Evolutionary conservation across 768 basidiomycete species (phyloP).

Genomic region (Artomyces pyxidatus): DNA sequence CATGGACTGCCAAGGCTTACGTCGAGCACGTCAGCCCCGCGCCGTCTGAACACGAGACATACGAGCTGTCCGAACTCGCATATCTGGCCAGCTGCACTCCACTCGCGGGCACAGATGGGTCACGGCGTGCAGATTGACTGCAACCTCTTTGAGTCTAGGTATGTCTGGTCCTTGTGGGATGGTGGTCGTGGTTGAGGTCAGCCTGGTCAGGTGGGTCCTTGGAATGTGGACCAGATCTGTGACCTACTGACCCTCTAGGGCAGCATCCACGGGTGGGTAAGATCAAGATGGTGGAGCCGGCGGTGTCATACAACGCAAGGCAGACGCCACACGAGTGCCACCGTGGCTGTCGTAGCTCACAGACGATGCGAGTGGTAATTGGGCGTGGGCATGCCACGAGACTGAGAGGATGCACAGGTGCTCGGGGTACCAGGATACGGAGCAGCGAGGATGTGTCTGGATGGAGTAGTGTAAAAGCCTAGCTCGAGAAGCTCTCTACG

Average conservation of each 20-base stretch:
- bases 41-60: no score
- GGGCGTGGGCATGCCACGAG: neutral
- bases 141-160: conserved; percentile 92
- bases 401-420: conserved; percentile 3
- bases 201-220: conserved; percentile 47
- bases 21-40: conserved; percentile 5
- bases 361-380: conserved; percentile 26
- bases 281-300: conserved; percentile 32
- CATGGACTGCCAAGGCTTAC: conserved; percentile 36
- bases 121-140: conserved; percentile 88
- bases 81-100: conserved; percentile 85
- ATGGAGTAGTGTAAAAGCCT: conserved; percentile 12
- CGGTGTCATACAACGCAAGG: conserved; percentile 31
- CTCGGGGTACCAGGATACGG: conserved; percentile 10
- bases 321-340: conserved; percentile 32
- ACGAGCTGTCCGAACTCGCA: no score
- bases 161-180: conserved; percentile 36
- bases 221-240: no score
- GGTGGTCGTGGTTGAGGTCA: conserved; percentile 70
- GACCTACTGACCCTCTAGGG: neutral
- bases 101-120: conserved; percentile 78
- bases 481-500: no score
- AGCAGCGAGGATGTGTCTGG: conserved; percentile 2
- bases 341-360: conserved; percentile 39
- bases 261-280: conserved; percentile 32